phyloP scores from a whole-genome alignment of 495 filamentous ascomycete genomes.

The Annulohypoxylon stygium region DNA sequence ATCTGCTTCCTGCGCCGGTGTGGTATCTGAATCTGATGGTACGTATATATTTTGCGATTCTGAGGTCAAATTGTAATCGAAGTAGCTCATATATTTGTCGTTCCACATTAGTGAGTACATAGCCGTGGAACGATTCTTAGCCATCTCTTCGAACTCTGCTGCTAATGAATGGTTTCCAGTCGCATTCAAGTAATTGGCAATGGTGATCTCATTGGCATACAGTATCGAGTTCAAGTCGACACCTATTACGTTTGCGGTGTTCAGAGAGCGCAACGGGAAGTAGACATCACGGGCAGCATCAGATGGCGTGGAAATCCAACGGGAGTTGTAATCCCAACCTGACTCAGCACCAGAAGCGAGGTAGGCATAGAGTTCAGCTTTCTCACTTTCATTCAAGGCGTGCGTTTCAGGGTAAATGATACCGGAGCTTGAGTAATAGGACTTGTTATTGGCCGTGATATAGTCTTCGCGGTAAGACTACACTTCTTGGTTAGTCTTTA shows the following conservation, averaged over 20 bases:
- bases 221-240: constrained; percentile 67
- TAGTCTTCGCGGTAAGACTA: constrained; percentile 63
- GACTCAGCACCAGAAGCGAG: constrained; percentile 65
- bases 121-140: constrained; percentile 56
- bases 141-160: constrained; percentile 49
- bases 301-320: constrained; percentile 57
- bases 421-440: constrained; percentile 60
- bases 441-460: constrained; percentile 60
- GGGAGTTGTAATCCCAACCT: constrained; percentile 61
- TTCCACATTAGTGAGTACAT: constrained; percentile 66
- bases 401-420: constrained; percentile 62
- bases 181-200: constrained; percentile 53
- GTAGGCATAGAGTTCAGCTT: constrained; percentile 58
- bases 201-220: constrained; percentile 62
- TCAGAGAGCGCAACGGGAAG: constrained; percentile 65
- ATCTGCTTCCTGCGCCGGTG: constrained; percentile 44
- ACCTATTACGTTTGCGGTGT: constrained; percentile 54
- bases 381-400: constrained; percentile 57
- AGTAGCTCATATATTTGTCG: constrained; percentile 59
- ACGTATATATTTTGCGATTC: constrained; percentile 56
- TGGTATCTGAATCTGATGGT: constrained; percentile 54
- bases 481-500: constrained; percentile 11
- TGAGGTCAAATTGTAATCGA: constrained; percentile 65
- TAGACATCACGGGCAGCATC: constrained; percentile 63
- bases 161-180: constrained; percentile 52